Evolutionary conservation across 2,329 filamentous ascomycete genomes (phyloP).

Genomic region (Hymenoscyphus fructigenus): DNA sequence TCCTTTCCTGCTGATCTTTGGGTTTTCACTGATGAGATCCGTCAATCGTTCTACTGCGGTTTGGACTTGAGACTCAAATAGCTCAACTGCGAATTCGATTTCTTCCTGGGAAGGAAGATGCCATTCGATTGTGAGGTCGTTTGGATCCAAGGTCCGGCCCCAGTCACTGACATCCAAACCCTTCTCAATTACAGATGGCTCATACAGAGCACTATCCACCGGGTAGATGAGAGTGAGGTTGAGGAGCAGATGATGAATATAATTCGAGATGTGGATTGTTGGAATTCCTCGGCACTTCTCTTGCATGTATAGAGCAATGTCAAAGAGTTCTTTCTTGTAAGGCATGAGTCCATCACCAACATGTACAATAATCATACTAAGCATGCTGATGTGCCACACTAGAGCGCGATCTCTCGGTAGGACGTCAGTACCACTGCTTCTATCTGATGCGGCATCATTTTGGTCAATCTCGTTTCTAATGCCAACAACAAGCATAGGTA

Average conservation of each 20-base stretch:
- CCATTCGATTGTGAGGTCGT: slow-evolving; percentile 83
- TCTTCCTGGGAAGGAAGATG: slow-evolving; percentile 80
- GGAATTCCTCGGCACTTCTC: slow-evolving; percentile 90
- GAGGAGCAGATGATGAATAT: slow-evolving; percentile 91
- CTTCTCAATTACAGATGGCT: slow-evolving; percentile 67
- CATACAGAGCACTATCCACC: slow-evolving; percentile 83
- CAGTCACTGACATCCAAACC: slow-evolving; percentile 79
- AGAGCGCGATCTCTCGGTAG: slow-evolving; percentile 87
- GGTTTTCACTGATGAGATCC: slow-evolving; percentile 76
- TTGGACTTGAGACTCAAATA: slow-evolving; percentile 82
- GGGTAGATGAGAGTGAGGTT: slow-evolving; percentile 95
- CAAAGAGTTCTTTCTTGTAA: slow-evolving; percentile 85
- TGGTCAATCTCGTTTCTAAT: slow-evolving; percentile 97
- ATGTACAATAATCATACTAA: slow-evolving; percentile 97
- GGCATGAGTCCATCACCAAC: slow-evolving; percentile 86
- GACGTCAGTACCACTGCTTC: slow-evolving; percentile 90
- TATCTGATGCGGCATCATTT: slow-evolving; percentile 91
- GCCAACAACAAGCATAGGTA: slow-evolving; percentile 85
- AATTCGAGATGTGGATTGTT: slow-evolving; percentile 95
- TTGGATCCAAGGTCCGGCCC: slow-evolving; percentile 74
- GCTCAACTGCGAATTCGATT: slow-evolving; percentile 81
- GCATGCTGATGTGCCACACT: slow-evolving; percentile 95
- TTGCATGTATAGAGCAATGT: slow-evolving; percentile 95
- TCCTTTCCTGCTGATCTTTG: slow-evolving; percentile 83
- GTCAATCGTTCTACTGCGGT: slow-evolving; percentile 73